Evolutionary conservation across 805 yeast species (phyloP), one percentile per base, ranked within the genome.

Genomic region (Sugiyamaella qingdaonensis): DNA sequence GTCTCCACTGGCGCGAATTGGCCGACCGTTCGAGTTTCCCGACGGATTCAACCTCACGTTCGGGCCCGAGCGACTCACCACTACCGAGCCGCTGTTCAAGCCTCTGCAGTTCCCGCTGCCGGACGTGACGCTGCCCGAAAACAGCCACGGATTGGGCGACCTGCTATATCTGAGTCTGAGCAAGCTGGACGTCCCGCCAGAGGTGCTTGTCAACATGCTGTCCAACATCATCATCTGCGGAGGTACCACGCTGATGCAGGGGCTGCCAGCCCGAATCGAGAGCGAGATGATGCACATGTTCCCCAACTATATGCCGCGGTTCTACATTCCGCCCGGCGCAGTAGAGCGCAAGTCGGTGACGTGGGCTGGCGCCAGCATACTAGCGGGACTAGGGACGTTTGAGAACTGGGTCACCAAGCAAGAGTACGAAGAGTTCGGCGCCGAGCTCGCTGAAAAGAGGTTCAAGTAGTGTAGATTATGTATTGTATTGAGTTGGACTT

Each of bases 301-400:
- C 61, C 85, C 86, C 5, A 77, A 75, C 66, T 77, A 67, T 64
- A 69, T 65, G 49, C 70, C 72, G 56, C 67, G 72, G 53, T 72
- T 76, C 18, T 73, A 68, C 33, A 60, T 68, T 44, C 71, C 77
- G 34, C 73, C 72, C 10, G 73, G 69, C 51, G 59, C 72, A 5
- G 65, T 69, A 61, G 89, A 85, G 55, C 75, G 84, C 56, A 79
- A 75, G 57, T 78, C 74, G 58, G 80, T 84, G 48, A 73, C 78
- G 21, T 84, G 90, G 90, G 69, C 83, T 31, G 90, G 90, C n/a
- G 88, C 89, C 0, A 78, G 84, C 53, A 82, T 82, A 57, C 74
- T 85, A 59, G 82, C 86, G 11, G 76, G 79, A 43, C 76, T 81
- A 74, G 79, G 84, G 47, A 75, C 74, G 46, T 75, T 74, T 54